Percentiles rank a stretch among this genome's conserved stretches.
Conservation (phyloP, 2,329 filamentous ascomycete genomes). For the Keithomyces neogunnii region DNA sequence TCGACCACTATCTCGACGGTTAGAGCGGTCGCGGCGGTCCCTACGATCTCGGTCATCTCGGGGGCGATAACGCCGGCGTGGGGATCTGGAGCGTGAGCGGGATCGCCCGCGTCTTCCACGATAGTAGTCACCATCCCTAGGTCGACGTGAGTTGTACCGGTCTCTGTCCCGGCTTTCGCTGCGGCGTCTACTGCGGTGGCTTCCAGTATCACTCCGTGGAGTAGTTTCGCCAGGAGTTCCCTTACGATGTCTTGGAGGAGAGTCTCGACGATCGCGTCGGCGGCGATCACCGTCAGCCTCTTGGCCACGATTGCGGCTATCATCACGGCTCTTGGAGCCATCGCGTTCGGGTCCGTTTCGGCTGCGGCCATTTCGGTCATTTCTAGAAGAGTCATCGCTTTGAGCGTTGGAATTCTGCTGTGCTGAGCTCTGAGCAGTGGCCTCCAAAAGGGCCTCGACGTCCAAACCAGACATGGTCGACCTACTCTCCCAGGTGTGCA, state of each 20-base stretch:
- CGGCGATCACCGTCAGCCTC: conserved; percentile 48
- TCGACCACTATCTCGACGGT: conserved; percentile 43
- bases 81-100: conserved; percentile 65
- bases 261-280: conserved; percentile 45
- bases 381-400: conserved; percentile 43
- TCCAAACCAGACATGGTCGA: conserved; percentile 49
- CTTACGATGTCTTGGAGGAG: conserved; percentile 35
- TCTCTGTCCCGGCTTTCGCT: conserved; percentile 72
- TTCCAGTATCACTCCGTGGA: conserved; percentile 67
- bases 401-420: conserved; percentile 37
- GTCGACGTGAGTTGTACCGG: conserved; percentile 63
- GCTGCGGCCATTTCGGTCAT: conserved; percentile 17
- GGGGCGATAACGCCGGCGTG: conserved; percentile 50
- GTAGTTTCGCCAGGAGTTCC: conserved; percentile 53
- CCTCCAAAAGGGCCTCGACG: conserved; percentile 86
- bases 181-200: conserved; percentile 73
- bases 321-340: conserved; percentile 45
- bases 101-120: conserved; percentile 40
- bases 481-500: conserved; percentile 6
- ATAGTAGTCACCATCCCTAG: conserved; percentile 69
- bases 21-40: conserved; percentile 41
- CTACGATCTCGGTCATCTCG: conserved; percentile 42
- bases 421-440: conserved; percentile 58
- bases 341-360: conserved; percentile 44
- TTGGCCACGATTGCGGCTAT: conserved; percentile 47